Percentiles rank a stretch among this genome's conserved stretches.
Conservation (phyloP, 495 filamentous ascomycete genomes). For the Penicillium nucicola region DNA sequence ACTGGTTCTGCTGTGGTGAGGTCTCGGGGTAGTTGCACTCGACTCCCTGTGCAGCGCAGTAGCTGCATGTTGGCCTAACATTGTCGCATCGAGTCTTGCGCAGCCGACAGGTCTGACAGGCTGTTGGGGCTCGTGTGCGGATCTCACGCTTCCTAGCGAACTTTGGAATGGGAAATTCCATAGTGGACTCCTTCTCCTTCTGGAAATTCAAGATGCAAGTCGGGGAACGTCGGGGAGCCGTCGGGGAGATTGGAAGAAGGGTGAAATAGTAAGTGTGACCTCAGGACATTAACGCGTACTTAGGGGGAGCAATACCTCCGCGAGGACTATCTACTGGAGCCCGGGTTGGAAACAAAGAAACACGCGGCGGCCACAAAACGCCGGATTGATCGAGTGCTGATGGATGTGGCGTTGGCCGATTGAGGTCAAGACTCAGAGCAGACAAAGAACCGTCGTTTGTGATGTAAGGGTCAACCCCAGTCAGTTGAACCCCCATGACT, state of each 20-base stretch:
- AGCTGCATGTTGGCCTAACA: constrained; percentile 25
- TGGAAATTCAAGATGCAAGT: constrained; percentile 1
- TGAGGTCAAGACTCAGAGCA: not conserved
- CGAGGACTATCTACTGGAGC: not conserved
- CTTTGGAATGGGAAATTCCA: constrained; percentile 16
- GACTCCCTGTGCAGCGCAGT: constrained; percentile 22
- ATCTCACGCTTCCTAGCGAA: constrained; percentile 21
- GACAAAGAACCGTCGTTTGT: constrained; percentile 6
- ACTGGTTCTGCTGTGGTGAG: constrained; percentile 20
- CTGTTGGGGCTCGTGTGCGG: constrained; percentile 27
- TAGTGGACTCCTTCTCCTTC: constrained; percentile 7
- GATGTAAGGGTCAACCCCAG: constrained; percentile 1
- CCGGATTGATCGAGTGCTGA: constrained; percentile 1
- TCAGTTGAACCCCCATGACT: constrained; percentile 4
- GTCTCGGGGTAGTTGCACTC: constrained; percentile 27
- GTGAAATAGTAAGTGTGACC: constrained; percentile 11
- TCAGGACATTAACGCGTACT: constrained; percentile 10
- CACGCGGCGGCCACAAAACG: not conserved
- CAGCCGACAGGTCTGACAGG: constrained; percentile 27
- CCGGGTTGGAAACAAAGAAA: constrained; percentile 16
- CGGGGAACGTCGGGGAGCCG: constrained; percentile 13
- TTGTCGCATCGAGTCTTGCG: constrained; percentile 33
- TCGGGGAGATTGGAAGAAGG: constrained; percentile 16
- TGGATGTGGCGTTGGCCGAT: constrained; percentile 4
- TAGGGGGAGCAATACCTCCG: constrained; percentile 6